phyloP scores from a whole-genome alignment of 345 rosid species.

The Carallia brachiata region DNA sequence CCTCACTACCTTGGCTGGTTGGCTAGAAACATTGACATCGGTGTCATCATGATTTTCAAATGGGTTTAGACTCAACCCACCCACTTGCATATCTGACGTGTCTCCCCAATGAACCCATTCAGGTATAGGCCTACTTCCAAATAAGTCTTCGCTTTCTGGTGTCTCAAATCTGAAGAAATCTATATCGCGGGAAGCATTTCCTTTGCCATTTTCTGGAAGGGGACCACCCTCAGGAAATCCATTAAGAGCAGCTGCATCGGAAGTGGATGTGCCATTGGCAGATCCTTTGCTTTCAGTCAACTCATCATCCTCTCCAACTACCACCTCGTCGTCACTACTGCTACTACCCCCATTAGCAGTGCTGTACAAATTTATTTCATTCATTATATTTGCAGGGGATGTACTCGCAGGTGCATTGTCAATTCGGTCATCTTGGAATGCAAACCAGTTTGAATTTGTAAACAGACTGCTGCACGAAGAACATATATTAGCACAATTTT shows the following conservation, averaged over 20 bases:
- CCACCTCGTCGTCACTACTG: conserved; percentile 91
- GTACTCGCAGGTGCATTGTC: conserved; percentile 49
- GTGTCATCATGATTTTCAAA: conserved; percentile 50
- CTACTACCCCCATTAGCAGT: conserved; percentile 57
- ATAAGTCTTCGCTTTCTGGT: conserved; percentile 52
- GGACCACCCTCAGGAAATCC: conserved; percentile 29
- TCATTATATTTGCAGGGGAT: conserved; percentile 68
- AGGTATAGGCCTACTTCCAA: conserved; percentile 53
- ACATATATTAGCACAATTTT: neutral
- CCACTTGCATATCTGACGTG: conserved; percentile 52
- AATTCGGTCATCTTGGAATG: conserved; percentile 78
- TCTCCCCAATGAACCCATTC: conserved; percentile 95
- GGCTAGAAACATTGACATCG: conserved; percentile 33
- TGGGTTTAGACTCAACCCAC: conserved; percentile 63
- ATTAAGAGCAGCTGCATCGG: conserved; percentile 30
- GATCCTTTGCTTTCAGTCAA: conserved; percentile 49
- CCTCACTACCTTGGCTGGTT: conserved; percentile 30
- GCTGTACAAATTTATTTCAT: conserved; percentile 69
- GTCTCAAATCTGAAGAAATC: conserved; percentile 58
- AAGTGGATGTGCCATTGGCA: conserved; percentile 49
- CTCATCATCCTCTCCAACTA: conserved; percentile 75
- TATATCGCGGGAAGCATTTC: conserved; percentile 37
- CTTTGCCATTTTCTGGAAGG: conserved; percentile 29
- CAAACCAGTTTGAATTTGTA: conserved; percentile 97
- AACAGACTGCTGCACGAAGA: conserved; percentile 60